Base-by-base conservation (phyloP, 371 early-diverging fungal species). In the Mucor indicus region DNA sequence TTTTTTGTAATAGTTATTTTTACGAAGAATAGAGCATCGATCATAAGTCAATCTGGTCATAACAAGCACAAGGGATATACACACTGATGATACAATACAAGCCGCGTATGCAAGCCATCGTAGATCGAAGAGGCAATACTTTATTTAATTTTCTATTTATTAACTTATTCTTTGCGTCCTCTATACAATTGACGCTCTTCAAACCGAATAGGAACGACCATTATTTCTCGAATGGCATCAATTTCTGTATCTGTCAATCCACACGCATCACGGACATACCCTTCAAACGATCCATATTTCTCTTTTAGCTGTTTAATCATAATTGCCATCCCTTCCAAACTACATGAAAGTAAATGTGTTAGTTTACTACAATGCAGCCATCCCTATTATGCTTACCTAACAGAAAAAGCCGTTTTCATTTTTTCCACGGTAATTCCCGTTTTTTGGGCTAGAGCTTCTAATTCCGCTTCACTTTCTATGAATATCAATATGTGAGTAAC, bases 131-230 rank as follows among this genome's bases (percentile, higher is more conserved):
- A 27, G 11, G 29, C 4, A 10, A 33, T 8, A 33, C 35, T 4
- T 25, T 25, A 21, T 41, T 27, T 27, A 25, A 27, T 17, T 11
- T 7, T 7, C 5, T 27, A 27, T 27, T 35, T 39, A 5, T 40
- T 24, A 29, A 39, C 56, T 60, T n/a, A 60, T 48, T 24, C 48
- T 60, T n/a, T 57, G 55, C n/a, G n/a, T n/a, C n/a, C n/a, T 51
- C 69, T 50, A 44, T 55, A 61, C 17, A 68, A 38, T 32, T 68
- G 69, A 38, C 64, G 61, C 41, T 68, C 64, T 53, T 68, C 69
- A 35, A 64, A 60, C 20, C 56, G 52, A 33, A 68, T 56, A 29
- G 69, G 64, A 4, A 68, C 55, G 22, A 61, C 31, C 69, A 68
- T 61, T 19, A 61, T 16, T 19, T 61, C 38, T 16, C 62, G 61